A percentile compares a stretch with the other conserved stretches of the same genome.
Evolutionary conservation across 73 alveolate genomes (phyloP).

Genomic region (Uronychia setigera): DNA sequence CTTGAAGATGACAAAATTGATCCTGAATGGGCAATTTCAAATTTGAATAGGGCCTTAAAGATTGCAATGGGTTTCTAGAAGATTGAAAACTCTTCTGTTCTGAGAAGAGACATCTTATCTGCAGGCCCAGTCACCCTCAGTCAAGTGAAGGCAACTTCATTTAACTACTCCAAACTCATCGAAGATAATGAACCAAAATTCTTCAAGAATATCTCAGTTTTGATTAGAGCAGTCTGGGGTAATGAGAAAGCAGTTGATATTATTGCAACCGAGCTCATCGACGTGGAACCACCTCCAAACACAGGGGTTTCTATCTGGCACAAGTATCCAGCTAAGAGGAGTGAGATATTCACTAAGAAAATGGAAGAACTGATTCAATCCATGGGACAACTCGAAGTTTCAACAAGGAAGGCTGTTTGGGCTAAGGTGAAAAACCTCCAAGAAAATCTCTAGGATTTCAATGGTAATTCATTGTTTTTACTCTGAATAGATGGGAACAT

Average conservation of each 20-base stretch:
- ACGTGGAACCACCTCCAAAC: not conserved
- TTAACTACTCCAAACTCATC: not conserved
- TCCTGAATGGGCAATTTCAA: not conserved
- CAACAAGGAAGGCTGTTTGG: not conserved
- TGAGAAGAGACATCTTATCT: not conserved
- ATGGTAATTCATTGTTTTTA: too few species aligned
- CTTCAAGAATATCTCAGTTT: not conserved
- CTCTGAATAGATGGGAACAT: not conserved
- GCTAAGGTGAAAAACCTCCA: not conserved
- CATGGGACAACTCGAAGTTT: not conserved
- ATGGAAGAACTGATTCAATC: not conserved
- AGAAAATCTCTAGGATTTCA: not conserved
- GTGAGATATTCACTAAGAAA: not conserved
- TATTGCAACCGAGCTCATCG: not conserved
- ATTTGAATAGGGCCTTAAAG: not conserved
- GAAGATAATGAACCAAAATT: not conserved
- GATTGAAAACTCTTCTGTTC: not conserved
- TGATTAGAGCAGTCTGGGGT: slow-evolving; percentile 1
- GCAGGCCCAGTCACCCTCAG: not conserved
- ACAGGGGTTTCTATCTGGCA: not conserved
- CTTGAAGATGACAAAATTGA: not conserved
- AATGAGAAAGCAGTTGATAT: not conserved
- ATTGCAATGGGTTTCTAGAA: not conserved
- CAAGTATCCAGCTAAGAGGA: not conserved
- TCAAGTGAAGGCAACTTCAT: not conserved